These are phyloP conservation scores for Fraxinus albicans DNA, from an alignment of 305 asterid genomes.

Conservation along the genomic window DNA sequence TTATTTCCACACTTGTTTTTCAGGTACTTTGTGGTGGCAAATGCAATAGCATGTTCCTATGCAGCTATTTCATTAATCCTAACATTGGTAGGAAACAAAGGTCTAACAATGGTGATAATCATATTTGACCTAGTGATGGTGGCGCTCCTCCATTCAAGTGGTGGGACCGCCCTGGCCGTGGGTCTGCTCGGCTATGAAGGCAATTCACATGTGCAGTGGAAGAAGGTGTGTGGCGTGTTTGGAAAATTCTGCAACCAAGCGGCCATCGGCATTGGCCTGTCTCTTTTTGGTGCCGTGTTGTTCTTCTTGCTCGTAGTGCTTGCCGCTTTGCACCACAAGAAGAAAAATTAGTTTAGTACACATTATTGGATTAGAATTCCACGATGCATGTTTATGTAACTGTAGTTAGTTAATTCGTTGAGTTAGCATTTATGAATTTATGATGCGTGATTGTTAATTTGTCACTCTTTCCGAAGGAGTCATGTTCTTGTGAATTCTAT, in stretches of 20 bases:
- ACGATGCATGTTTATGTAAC: not conserved
- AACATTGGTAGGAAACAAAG: conserved; percentile 34
- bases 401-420: not conserved
- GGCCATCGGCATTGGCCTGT: conserved; percentile 46
- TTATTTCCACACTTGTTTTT: not conserved
- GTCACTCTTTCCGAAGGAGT: not conserved
- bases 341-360: conserved; percentile 24
- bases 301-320: conserved; percentile 53
- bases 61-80: conserved; percentile 53
- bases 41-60: conserved; percentile 64
- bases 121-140: conserved; percentile 56
- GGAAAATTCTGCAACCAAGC: conserved; percentile 51
- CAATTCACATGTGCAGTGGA: conserved; percentile 64
- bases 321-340: conserved; percentile 45
- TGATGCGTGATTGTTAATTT: not conserved
- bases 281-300: conserved; percentile 35
- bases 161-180: conserved; percentile 60
- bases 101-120: conserved; percentile 26
- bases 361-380: not conserved
- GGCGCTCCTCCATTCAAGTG: conserved; percentile 61
- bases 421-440: not conserved
- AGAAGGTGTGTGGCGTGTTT: conserved; percentile 54
- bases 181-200: conserved; percentile 69
- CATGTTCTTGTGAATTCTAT: not conserved
- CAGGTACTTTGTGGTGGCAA: conserved; percentile 73